These are phyloP conservation scores for Zymoseptoria crescenta DNA, from an alignment of 2,329 filamentous ascomycete species.

Conservation along the genomic window DNA sequence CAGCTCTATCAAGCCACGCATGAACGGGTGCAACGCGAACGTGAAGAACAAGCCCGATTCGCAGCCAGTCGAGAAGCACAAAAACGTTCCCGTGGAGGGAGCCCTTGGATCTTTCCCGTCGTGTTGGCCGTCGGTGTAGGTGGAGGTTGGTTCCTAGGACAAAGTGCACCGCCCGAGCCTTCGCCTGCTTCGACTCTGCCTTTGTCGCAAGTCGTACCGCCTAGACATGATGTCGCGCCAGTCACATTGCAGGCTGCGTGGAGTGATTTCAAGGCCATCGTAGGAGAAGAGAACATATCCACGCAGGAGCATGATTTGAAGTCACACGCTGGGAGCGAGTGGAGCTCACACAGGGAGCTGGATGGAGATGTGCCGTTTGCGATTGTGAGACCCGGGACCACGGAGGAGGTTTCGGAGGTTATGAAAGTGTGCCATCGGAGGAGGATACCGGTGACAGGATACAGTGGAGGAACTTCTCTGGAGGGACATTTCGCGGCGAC, in stretches of 20 bases:
- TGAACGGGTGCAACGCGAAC: constrained; percentile 51
- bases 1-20: constrained; percentile 56
- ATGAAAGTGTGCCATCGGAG: constrained; percentile 82
- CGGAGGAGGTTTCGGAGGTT: constrained; percentile 74
- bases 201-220: constrained; percentile 41
- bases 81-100: constrained; percentile 21
- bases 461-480: constrained; percentile 79
- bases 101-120: constrained; percentile 26
- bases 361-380: constrained; percentile 45
- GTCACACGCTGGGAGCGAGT: constrained; percentile 54
- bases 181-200: constrained; percentile 49
- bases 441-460: constrained; percentile 76
- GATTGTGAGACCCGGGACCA: constrained; percentile 67
- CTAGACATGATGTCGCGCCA: constrained; percentile 48
- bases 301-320: constrained; percentile 48
- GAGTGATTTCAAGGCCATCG: constrained; percentile 53
- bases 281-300: constrained; percentile 57
- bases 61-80: constrained; percentile 30
- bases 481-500: constrained; percentile 86
- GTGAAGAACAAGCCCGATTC: constrained; percentile 48
- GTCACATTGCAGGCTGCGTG: constrained; percentile 57
- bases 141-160: constrained; percentile 50
- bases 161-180: constrained; percentile 38
- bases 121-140: constrained; percentile 45
- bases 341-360: constrained; percentile 47